Conservation (phyloP, 2,329 filamentous ascomycete species). For the Aspergillus fijiensis region DNA sequence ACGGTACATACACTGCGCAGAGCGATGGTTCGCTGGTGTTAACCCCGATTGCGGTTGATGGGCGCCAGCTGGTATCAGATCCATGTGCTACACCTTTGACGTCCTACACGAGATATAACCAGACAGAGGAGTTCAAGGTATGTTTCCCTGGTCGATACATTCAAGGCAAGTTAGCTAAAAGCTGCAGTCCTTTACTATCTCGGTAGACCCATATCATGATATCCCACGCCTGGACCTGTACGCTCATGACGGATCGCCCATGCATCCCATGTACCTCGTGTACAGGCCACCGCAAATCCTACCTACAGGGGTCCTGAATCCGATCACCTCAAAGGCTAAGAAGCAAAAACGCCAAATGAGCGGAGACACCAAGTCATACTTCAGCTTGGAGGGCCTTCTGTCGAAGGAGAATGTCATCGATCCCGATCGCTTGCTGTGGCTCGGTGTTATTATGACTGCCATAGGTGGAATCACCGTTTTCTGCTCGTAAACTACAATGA, state of each 20-base stretch:
- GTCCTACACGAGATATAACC: conserved; percentile 66
- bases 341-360: conserved; percentile 35
- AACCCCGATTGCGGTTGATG: conserved; percentile 63
- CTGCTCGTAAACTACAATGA: conserved; percentile 25
- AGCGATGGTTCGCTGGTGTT: conserved; percentile 60
- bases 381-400: conserved; percentile 30
- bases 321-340: conserved; percentile 38
- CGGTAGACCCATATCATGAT: conserved; percentile 61
- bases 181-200: conserved; percentile 42
- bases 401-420: conserved; percentile 36
- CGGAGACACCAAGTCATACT: conserved; percentile 18
- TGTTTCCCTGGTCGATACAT: background rate
- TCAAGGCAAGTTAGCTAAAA: conserved; percentile 9
- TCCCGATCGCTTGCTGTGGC: conserved; percentile 49
- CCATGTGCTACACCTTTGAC: conserved; percentile 59
- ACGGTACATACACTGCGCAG: conserved; percentile 61
- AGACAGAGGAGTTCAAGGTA: conserved; percentile 63
- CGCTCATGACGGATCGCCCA: conserved; percentile 61
- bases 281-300: conserved; percentile 67
- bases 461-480: conserved; percentile 43
- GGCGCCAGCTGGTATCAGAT: conserved; percentile 64
- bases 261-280: conserved; percentile 67
- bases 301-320: conserved; percentile 65
- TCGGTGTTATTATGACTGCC: conserved; percentile 48
- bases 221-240: conserved; percentile 64